These are phyloP conservation scores for Podaxis carcinomalis DNA, from an alignment of 768 basidiomycete genomes.

Conservation along the genomic window DNA sequence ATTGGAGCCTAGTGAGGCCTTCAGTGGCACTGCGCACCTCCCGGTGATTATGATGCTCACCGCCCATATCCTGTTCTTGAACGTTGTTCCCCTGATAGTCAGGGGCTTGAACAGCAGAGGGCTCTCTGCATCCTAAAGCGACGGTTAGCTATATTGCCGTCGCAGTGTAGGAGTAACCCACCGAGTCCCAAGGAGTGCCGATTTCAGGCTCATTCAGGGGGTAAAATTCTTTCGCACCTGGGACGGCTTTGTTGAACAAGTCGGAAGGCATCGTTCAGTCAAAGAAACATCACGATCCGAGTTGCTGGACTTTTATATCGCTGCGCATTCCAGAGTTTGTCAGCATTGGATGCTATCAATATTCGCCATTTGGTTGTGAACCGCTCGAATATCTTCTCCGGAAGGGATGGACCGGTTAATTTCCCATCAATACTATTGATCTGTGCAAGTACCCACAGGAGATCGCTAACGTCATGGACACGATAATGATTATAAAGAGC, in stretches of 20 bases:
- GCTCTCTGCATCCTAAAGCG: conserved; percentile 39
- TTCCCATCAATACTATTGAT: neutral
- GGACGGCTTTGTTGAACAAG: conserved; percentile 41
- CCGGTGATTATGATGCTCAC: conserved; percentile 27
- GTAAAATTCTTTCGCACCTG: conserved; percentile 50
- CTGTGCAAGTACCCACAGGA: too few species aligned
- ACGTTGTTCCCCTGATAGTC: conserved; percentile 51
- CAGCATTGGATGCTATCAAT: conserved; percentile 6
- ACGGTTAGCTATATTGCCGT: neutral
- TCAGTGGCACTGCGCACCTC: neutral
- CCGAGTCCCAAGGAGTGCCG: conserved; percentile 29
- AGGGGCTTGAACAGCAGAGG: conserved; percentile 67
- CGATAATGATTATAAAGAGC: neutral
- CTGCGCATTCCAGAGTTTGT: neutral
- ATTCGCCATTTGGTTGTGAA: neutral
- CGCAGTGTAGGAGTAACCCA: conserved; percentile 1
- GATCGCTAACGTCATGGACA: conserved; percentile 3
- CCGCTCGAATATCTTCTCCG: neutral
- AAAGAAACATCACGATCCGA: neutral
- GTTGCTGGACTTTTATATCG: neutral
- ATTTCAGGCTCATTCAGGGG: conserved; percentile 57
- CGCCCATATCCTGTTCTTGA: conserved; percentile 76
- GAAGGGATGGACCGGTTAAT: neutral
- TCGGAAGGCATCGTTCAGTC: conserved; percentile 5
- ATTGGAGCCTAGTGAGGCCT: conserved; percentile 53